Evolutionary conservation across 192 early-diverging fungal genomes (phyloP).

Genomic region (Backusella morwellensis): DNA sequence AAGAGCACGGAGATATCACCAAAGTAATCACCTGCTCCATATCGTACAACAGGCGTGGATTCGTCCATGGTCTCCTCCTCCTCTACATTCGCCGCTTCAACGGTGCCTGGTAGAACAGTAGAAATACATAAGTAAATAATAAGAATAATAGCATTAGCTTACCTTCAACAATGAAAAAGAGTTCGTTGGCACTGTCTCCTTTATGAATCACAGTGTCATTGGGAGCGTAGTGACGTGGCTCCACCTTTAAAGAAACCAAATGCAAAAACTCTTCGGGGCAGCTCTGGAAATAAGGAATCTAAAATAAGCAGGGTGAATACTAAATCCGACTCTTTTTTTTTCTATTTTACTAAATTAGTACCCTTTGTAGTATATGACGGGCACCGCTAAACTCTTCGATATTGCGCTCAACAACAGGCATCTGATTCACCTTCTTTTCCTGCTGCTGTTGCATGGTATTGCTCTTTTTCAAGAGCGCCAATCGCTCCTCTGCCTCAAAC

Average conservation of each 20-base stretch:
- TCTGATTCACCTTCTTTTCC: neutral
- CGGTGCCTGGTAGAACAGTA: neutral
- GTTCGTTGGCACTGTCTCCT: conserved; percentile 62
- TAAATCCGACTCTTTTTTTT: neutral
- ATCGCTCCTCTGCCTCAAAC: conserved; percentile 60
- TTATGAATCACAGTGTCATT: conserved; percentile 56
- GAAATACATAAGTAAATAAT: neutral
- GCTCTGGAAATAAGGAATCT: conserved; percentile 47
- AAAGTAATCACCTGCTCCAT: conserved; percentile 47
- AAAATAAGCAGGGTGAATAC: neutral
- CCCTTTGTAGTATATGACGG: conserved; percentile 14
- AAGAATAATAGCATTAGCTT: neutral
- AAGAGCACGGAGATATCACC: conserved; percentile 49
- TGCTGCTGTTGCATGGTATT: neutral
- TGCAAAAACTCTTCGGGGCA: conserved; percentile 45
- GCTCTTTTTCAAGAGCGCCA: conserved; percentile 45
- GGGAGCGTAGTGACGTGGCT: conserved; percentile 51
- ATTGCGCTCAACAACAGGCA: conserved; percentile 8
- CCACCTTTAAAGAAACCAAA: conserved; percentile 38
- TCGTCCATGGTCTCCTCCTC: neutral
- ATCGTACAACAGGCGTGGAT: conserved; percentile 27
- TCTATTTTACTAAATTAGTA: neutral
- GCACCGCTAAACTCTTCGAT: conserved; percentile 17
- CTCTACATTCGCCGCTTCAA: conserved; percentile 17
- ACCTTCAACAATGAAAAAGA: conserved; percentile 76